Base-by-base conservation (phyloP, 2,329 filamentous ascomycete species). In the Torrubiellomyces zombiae region DNA sequence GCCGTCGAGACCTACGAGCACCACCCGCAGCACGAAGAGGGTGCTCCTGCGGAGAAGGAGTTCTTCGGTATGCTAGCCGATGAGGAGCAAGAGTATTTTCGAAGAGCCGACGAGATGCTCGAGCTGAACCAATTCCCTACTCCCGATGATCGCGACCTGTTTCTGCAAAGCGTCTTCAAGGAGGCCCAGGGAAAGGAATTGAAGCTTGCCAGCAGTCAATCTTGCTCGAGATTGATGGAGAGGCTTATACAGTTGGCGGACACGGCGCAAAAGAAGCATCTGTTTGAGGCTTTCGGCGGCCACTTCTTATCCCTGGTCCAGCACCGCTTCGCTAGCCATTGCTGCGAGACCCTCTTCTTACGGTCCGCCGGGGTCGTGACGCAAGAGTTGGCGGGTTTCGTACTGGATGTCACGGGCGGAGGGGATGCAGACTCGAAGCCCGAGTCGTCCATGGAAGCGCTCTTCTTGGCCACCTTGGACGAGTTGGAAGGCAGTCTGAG, bases 311-410 rank as follows among this genome's bases (percentile, higher is more conserved):
- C 85, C 39, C 66, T 98, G 15, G 74, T 94, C 25, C 85, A 91
- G 47, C 89, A 98, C 53, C 77, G 89, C 11, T 98, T 98, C 43
- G 89, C 89, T 5, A 92, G 85, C 32, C 89, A 98, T 56, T 95
- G 86, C 53, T 94, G 85, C 47, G 89, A 98, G 55, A 81, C 81
- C 14, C 63, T 98, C 16, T 95, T 98, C 48, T 60, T 85, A 24
- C 71, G 79, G 35, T 77, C 80, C 2, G 85, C 85, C 0, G 75
- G 79, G 1, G 55, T 77, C 8, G 78, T 93, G 18, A 77, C 76
- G 9, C 60, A 75, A 32, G 85, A 93, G 50, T 51, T 80, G 48
- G 62, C 45, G 35, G 65, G 45, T 21, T 56, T 43, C 38, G 47
- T 47, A n/a, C 32, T 57, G 16, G 54, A 56, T 18, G 48, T 47